Percentiles rank a stretch among this genome's conserved stretches.
These are phyloP conservation scores for Metschnikowia henanensis DNA, from an alignment of 805 yeast species.

Conservation along the genomic window DNA sequence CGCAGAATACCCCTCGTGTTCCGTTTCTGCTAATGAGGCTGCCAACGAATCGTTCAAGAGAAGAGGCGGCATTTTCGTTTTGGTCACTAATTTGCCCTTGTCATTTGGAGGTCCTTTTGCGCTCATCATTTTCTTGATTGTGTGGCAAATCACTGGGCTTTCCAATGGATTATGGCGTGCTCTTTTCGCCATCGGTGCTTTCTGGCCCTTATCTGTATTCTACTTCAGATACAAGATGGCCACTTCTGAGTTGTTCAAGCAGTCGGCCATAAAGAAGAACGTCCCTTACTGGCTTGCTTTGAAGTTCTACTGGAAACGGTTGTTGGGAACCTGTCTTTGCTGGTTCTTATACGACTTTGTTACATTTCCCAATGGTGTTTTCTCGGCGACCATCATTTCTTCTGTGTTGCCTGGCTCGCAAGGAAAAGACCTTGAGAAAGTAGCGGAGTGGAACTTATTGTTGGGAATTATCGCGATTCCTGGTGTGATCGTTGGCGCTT, in stretches of 20 bases:
- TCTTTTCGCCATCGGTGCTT: constrained; percentile 61
- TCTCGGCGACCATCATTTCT: constrained; percentile 60
- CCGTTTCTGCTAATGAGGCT: constrained; percentile 70
- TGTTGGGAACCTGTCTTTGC: constrained; percentile 69
- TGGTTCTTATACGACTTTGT: constrained; percentile 85
- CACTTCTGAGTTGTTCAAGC: constrained; percentile 61
- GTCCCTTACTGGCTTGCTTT: constrained; percentile 56
- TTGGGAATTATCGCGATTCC: constrained; percentile 68
- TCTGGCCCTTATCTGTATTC: constrained; percentile 72
- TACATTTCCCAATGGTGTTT: constrained; percentile 76
- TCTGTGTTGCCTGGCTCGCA: constrained; percentile 40
- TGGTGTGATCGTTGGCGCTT: constrained; percentile 72
- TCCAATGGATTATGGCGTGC: constrained; percentile 66
- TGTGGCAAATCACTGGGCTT: constrained; percentile 52
- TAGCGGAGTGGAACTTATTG: constrained; percentile 74
- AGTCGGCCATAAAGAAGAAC: constrained; percentile 56
- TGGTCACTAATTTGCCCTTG: constrained; percentile 73
- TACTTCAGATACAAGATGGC: constrained; percentile 72
- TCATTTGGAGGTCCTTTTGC: constrained; percentile 83
- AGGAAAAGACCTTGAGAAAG: constrained; percentile 45
- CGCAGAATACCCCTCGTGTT: constrained; percentile 72
- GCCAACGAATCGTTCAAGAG: constrained; percentile 64
- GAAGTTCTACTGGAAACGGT: constrained; percentile 65
- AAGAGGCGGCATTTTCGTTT: constrained; percentile 64
- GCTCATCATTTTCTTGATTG: constrained; percentile 63